These are phyloP conservation scores for Thermomyces lanuginosus DNA, from an alignment of 2,329 filamentous ascomycete genomes.

Conservation along the genomic window DNA sequence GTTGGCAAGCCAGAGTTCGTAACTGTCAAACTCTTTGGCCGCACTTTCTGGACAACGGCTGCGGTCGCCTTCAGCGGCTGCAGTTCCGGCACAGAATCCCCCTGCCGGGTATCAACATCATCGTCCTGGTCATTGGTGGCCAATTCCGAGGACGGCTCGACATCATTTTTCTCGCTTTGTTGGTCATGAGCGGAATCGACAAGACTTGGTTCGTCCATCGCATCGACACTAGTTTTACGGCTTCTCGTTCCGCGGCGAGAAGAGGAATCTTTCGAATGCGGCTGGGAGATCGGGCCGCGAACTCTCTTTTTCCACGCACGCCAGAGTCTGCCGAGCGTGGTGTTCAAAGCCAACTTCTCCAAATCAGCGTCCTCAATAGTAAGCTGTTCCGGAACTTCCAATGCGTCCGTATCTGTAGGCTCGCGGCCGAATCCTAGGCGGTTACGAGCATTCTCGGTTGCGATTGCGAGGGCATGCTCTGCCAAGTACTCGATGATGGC, in stretches of 20 bases:
- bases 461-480: conserved; percentile 75
- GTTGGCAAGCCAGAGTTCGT: conserved; percentile 15
- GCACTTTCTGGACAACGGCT: conserved; percentile 26
- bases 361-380: conserved; percentile 84
- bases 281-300: conserved; percentile 21
- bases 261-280: conserved; percentile 27
- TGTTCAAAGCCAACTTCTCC: conserved; percentile 80
- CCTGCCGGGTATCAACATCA: conserved; percentile 60
- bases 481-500: conserved; percentile 89
- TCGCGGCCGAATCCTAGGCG: conserved; percentile 38
- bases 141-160: no score
- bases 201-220: conserved; percentile 16
- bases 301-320: conserved; percentile 78
- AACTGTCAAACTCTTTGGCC: conserved; percentile 28
- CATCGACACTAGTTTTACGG: conserved; percentile 23
- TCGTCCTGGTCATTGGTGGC: no score
- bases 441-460: conserved; percentile 59
- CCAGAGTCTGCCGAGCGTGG: conserved; percentile 79
- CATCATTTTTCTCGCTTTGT: conserved; percentile 6
- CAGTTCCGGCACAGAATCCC: conserved; percentile 43
- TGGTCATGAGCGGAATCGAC: conserved; percentile 6
- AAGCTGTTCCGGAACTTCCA: conserved; percentile 43
- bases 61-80: conserved; percentile 21
- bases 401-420: conserved; percentile 33
- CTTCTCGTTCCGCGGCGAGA: conserved; percentile 17